These are phyloP conservation scores for Uronychia setigera DNA, from an alignment of 73 alveolate genomes.

Conservation along the genomic window DNA sequence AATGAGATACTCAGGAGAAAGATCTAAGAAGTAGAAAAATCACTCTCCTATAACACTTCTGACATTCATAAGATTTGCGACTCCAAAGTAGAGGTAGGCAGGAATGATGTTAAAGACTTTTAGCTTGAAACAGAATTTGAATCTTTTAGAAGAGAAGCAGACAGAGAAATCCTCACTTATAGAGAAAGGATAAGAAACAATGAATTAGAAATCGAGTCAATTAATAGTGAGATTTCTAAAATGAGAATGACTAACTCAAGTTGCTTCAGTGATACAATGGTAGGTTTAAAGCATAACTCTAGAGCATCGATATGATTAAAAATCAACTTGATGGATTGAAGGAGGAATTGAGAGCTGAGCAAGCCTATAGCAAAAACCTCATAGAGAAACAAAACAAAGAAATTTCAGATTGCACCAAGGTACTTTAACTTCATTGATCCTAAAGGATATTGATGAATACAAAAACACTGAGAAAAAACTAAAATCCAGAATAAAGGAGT, in stretches of 20 bases:
- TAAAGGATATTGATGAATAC: conserved; percentile 28
- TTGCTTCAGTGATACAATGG: conserved; percentile 8
- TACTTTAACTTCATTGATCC: neutral
- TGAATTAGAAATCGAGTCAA: neutral
- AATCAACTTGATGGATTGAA: conserved; percentile 28
- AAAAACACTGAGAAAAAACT: conserved; percentile 36
- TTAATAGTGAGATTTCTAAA: neutral
- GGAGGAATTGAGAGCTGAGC: conserved; percentile 16
- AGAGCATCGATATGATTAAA: conserved; percentile 12
- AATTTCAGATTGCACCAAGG: conserved; percentile 8
- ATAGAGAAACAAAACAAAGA: conserved; percentile 39
- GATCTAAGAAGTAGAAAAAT: conserved; percentile 24
- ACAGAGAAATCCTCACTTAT: conserved; percentile 7
- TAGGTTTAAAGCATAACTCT: neutral
- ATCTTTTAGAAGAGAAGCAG: conserved; percentile 17
- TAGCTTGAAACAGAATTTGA: conserved; percentile 30
- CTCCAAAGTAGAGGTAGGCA: neutral
- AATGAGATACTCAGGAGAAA: conserved; percentile 21
- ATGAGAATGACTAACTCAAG: neutral
- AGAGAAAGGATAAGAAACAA: neutral
- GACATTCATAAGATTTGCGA: conserved; percentile 4
- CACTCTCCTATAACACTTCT: neutral
- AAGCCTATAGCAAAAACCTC: neutral
- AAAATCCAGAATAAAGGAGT: conserved; percentile 31
- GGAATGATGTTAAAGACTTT: neutral